Conservation (phyloP, 1,284 basidiomycete genomes). For the Leccinum proximum region DNA sequence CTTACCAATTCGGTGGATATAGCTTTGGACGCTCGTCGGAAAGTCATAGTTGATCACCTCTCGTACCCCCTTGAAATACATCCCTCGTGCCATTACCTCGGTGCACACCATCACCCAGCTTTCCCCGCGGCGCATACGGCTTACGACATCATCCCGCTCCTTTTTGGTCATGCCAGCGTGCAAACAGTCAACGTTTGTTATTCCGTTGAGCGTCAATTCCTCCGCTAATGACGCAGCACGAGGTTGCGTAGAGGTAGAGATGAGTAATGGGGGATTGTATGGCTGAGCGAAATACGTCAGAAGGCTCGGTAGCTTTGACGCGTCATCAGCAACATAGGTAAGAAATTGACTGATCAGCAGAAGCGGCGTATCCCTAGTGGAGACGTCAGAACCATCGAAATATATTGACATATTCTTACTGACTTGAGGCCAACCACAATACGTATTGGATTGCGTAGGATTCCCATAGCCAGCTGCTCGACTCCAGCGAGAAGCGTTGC, state of each 20-base stretch:
- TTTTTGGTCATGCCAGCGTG: constrained; percentile 88
- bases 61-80: constrained; percentile 95
- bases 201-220: constrained; percentile 80
- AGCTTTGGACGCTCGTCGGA: constrained; percentile 91
- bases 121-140: constrained; percentile 82
- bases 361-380: constrained; percentile 77
- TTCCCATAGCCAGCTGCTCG: constrained; percentile 85
- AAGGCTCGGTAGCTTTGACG: constrained; percentile 89
- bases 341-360: constrained; percentile 86
- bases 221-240: constrained; percentile 90
- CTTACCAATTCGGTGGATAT: constrained; percentile 92
- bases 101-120: constrained; percentile 94
- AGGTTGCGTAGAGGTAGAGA: constrained; percentile 94
- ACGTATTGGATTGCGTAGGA: constrained; percentile 82
- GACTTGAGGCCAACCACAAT: constrained; percentile 95
- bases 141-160: constrained; percentile 85
- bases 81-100: constrained; percentile 94
- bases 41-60: constrained; percentile 98
- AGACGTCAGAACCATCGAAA: constrained; percentile 5
- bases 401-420: constrained; percentile 13
- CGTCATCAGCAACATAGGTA: constrained; percentile 90
- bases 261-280: constrained; percentile 88
- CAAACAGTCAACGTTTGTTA: constrained; percentile 88
- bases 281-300: constrained; percentile 79
- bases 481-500: constrained; percentile 91